These are phyloP conservation scores for Schizosaccharomyces osmophilus DNA, from an alignment of 805 yeast genomes.

Conservation along the genomic window DNA sequence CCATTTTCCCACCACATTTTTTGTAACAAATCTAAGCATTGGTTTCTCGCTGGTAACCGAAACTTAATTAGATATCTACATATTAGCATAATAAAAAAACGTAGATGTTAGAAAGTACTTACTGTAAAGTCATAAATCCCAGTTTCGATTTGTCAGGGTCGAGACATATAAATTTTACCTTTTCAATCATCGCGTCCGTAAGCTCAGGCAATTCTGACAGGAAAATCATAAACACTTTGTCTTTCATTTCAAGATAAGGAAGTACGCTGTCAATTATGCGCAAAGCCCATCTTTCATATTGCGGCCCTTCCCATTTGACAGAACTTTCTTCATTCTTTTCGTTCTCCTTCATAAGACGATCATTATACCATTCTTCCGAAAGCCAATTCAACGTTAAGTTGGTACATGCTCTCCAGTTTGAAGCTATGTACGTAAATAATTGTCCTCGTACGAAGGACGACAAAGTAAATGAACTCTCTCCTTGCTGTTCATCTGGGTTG, in stretches of 20 bases:
- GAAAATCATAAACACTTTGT: constrained; percentile 57
- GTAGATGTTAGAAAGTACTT: constrained; percentile 1
- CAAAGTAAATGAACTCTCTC: constrained; percentile 15
- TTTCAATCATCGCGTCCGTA: constrained; percentile 32
- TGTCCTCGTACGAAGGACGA: constrained; percentile 43
- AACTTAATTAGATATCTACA: constrained; percentile 43
- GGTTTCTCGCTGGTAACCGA: constrained; percentile 55
- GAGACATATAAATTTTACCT: constrained; percentile 46
- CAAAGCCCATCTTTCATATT: constrained; percentile 44
- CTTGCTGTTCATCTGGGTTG: constrained; percentile 3
- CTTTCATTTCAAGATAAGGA: constrained; percentile 62
- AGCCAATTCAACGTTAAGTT: constrained; percentile 75
- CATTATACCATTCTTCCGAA: constrained; percentile 79
- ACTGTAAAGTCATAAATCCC: constrained; percentile 65
- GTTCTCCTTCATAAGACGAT: constrained; percentile 19
- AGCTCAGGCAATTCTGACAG: constrained; percentile 71
- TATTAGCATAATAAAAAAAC: background rate
- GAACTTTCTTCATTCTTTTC: constrained; percentile 6
- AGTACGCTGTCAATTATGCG: constrained; percentile 53
- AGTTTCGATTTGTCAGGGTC: constrained; percentile 66
- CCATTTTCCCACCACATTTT: constrained; percentile 10
- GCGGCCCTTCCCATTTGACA: constrained; percentile 17
- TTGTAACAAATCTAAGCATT: constrained; percentile 16
- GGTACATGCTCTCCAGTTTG: constrained; percentile 43
- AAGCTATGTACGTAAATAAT: constrained; percentile 46